Conservation (phyloP, 2,329 filamentous ascomycete genomes). For the Amauroascus niger region DNA sequence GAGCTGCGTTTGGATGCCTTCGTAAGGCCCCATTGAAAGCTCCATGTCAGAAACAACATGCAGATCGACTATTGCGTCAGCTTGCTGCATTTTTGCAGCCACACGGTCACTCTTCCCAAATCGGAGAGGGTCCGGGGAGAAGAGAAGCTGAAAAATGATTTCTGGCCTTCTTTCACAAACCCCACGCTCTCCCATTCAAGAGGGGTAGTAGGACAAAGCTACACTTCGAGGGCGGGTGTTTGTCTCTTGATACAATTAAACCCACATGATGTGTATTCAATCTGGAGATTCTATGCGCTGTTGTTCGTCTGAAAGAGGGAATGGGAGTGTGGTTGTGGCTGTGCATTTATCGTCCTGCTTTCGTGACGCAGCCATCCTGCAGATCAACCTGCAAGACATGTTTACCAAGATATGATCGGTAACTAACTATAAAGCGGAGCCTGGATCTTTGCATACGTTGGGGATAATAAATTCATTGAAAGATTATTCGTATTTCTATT, state of each 20-base stretch:
- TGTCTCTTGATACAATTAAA: not conserved
- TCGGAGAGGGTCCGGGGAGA: no score
- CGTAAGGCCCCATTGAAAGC: no score
- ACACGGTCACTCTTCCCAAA: no score
- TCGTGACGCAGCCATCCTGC: not conserved
- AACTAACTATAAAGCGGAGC: not conserved
- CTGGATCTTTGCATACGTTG: no score
- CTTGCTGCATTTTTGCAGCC: not conserved
- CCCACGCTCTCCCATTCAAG: not conserved
- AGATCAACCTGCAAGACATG: not conserved
- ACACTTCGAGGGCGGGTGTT: not conserved
- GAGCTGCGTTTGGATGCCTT: no score
- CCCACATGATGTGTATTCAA: no score
- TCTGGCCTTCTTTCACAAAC: no score
- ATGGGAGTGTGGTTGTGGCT: not conserved
- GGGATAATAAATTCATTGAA: no score
- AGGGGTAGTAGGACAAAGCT: not conserved
- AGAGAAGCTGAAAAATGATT: no score
- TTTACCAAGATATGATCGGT: not conserved
- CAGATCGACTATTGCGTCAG: no score
- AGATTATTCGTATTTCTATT: no score
- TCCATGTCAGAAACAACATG: no score
- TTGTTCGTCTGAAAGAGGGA: not conserved
- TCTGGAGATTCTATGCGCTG: not conserved
- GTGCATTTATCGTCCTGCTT: not conserved